A percentile compares a stretch with the other conserved stretches of the same genome.
phyloP scores from a whole-genome alignment of 2,329 filamentous ascomycete genomes.

The Colletotrichum caudatum region DNA sequence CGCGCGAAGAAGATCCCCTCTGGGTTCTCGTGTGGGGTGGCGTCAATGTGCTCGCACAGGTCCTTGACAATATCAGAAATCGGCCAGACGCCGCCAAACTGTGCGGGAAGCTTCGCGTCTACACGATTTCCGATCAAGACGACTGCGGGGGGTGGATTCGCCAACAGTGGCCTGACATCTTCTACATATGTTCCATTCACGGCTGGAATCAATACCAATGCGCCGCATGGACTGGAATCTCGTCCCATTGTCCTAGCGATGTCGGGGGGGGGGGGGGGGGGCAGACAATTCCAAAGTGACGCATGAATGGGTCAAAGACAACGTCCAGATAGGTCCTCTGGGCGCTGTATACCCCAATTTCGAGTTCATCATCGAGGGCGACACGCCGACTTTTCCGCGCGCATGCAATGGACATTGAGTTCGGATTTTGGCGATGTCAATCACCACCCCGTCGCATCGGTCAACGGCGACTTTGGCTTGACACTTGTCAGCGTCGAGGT shows the following conservation, averaged over 20 bases:
- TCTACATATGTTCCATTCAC: slow-evolving; percentile 68
- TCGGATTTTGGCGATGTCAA: slow-evolving; percentile 51
- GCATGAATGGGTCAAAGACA: slow-evolving; percentile 63
- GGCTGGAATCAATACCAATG: slow-evolving; percentile 66
- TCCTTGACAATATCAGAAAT: slow-evolving; percentile 54
- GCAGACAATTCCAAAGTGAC: slow-evolving; percentile 61
- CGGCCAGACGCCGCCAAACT: slow-evolving; percentile 52
- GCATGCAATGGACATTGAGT: slow-evolving; percentile 54
- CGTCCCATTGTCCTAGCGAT: slow-evolving; percentile 53
- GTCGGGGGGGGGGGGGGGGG: slow-evolving; percentile 61
- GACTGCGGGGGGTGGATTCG: slow-evolving; percentile 69
- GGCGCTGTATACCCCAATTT: slow-evolving; percentile 60
- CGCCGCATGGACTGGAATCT: slow-evolving; percentile 69
- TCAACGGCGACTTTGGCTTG: slow-evolving; percentile 56
- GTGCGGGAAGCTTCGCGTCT: slow-evolving; percentile 60
- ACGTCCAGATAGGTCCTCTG: slow-evolving; percentile 63
- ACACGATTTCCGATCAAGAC: slow-evolving; percentile 71
- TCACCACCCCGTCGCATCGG: slow-evolving; percentile 59
- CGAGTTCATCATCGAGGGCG: slow-evolving; percentile 65
- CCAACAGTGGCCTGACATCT: slow-evolving; percentile 63
- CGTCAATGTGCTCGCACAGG: slow-evolving; percentile 64
- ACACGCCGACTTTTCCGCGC: slow-evolving; percentile 60
- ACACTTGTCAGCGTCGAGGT: slow-evolving; percentile 55
- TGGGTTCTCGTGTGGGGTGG: slow-evolving; percentile 68
- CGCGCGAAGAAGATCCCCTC: slow-evolving; percentile 54